Evolutionary conservation across 2,329 filamentous ascomycete species (phyloP).

Genomic region (Lecanoromycetidae sp.): DNA sequence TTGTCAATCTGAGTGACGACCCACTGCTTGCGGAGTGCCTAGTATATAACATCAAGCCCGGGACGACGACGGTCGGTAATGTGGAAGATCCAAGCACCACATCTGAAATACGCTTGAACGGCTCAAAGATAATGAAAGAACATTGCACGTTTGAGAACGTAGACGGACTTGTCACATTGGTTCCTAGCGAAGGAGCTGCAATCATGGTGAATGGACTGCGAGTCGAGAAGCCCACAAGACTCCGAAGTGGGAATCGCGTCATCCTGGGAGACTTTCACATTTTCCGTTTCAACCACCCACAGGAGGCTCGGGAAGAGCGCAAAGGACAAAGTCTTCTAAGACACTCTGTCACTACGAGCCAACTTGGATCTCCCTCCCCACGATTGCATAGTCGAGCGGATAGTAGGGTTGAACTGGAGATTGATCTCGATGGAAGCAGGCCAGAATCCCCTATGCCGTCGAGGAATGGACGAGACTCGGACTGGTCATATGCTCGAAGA

Average conservation of each 20-base stretch:
- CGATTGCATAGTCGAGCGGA: constrained; percentile 67
- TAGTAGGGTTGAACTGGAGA: constrained; percentile 67
- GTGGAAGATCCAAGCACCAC: constrained; percentile 65
- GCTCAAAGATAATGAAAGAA: constrained; percentile 79
- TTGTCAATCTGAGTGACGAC: constrained; percentile 94
- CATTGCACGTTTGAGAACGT: constrained; percentile 91
- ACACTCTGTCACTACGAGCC: constrained; percentile 58
- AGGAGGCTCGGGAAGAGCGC: constrained; percentile 85
- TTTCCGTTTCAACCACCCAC: constrained; percentile 94
- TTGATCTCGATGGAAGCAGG: constrained; percentile 57
- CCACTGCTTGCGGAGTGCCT: constrained; percentile 89
- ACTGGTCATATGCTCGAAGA: constrained; percentile 86
- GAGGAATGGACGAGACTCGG: constrained; percentile 60
- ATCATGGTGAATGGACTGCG: constrained; percentile 97
- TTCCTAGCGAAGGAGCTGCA: constrained; percentile 80
- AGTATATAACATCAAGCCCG: constrained; percentile 95
- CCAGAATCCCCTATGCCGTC: constrained; percentile 68
- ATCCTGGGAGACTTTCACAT: constrained; percentile 98
- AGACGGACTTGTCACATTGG: constrained; percentile 83
- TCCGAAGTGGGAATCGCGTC: constrained; percentile 86
- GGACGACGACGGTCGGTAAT: constrained; percentile 86
- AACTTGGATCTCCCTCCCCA: constrained; percentile 53
- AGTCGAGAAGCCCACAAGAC: constrained; percentile 69
- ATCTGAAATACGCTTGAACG: constrained; percentile 86
- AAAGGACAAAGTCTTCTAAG: constrained; percentile 78